Evolutionary conservation across 768 basidiomycete species (phyloP), one percentile per base, ranked within the genome.

Genomic region (Lentinus tigrinus): DNA sequence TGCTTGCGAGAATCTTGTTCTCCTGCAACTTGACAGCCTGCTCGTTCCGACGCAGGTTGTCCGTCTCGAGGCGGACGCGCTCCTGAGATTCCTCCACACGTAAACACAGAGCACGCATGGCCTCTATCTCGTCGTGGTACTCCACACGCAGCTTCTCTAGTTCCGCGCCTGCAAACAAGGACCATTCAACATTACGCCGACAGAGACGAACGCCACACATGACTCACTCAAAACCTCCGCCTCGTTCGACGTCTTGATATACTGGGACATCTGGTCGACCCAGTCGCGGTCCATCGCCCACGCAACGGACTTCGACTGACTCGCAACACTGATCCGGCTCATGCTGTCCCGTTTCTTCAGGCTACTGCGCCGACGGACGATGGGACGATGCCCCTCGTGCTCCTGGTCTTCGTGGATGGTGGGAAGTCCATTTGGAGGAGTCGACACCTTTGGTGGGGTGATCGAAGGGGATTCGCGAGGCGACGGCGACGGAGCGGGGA

Each of bases 261-360:
- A 78, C 59, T 81, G 81, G 36, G 77, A 75, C 56, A 87, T 75
- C 62, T 85, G 84, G 8, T 77, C 78, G 26, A 78, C 75, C 73
- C 84, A 78, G 52, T 85, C 85, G 13, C 77, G 79, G 57, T 85
- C 81, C 72, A 88, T 88, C 24, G 88, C 88, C 88, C 88, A 90
- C 37, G 87, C 87, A 8, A 90, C 88, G 5, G 82, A 81, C 72
- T 90, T 90, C 17, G 77, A 71, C 27, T 83, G 74, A 58, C 85
- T 83, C 34, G 70, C 73, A 62, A 76, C 64, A 40, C 80, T 82
- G 58, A 80, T 72, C 53, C 73, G 69, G 66, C 77, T 74, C 49
- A 74, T 75, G 57, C 72, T 76, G 63, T 78, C 80, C 21, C 73
- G 75, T 55, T 85, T 81, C 70, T 82, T 88, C 62, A 89, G 78